A percentile compares a stretch with the other conserved stretches of the same genome.
These are phyloP conservation scores for Hyaloperonospora arabidopsidis DNA, from an alignment of 352 stramenopile species.

Conservation along the genomic window DNA sequence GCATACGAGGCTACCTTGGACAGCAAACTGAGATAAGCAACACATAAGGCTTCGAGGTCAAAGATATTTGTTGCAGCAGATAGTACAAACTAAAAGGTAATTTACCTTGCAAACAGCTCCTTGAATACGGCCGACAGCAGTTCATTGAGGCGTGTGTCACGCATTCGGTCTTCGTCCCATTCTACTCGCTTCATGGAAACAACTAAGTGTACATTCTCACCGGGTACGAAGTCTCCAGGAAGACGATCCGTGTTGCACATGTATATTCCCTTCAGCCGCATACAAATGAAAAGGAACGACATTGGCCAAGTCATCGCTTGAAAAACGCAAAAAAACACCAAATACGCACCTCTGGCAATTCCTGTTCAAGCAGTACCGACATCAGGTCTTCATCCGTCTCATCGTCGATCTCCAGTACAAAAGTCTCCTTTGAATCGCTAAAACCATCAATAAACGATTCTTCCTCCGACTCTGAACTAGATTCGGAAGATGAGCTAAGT, in stretches of 20 bases:
- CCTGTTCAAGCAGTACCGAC: slow-evolving; percentile 85
- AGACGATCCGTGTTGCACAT: slow-evolving; percentile 83
- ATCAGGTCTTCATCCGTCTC: slow-evolving; percentile 90
- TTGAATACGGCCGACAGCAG: slow-evolving; percentile 80
- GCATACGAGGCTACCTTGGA: slow-evolving; percentile 46
- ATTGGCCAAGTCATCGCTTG: neutral
- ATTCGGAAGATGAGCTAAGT: slow-evolving; percentile 65
- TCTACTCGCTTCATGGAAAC: slow-evolving; percentile 84
- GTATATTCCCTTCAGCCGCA: slow-evolving; percentile 54
- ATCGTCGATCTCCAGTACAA: slow-evolving; percentile 88
- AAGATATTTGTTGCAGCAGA: neutral
- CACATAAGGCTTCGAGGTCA: slow-evolving; percentile 1
- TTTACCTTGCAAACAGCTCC: slow-evolving; percentile 74
- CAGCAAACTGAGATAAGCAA: slow-evolving; percentile 36
- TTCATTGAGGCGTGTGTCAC: slow-evolving; percentile 77
- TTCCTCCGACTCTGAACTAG: slow-evolving; percentile 79
- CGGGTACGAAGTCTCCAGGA: slow-evolving; percentile 54
- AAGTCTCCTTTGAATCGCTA: slow-evolving; percentile 80
- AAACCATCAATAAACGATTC: slow-evolving; percentile 68
- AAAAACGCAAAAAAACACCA: neutral
- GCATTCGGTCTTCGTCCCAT: slow-evolving; percentile 83
- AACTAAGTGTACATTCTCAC: slow-evolving; percentile 78
- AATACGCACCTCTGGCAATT: slow-evolving; percentile 54
- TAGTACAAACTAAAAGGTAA: neutral
- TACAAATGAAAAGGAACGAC: slow-evolving; percentile 1